Evolutionary conservation across 23 red algal genomes (phyloP).

Genomic region (Gracilaria gracilis): DNA sequence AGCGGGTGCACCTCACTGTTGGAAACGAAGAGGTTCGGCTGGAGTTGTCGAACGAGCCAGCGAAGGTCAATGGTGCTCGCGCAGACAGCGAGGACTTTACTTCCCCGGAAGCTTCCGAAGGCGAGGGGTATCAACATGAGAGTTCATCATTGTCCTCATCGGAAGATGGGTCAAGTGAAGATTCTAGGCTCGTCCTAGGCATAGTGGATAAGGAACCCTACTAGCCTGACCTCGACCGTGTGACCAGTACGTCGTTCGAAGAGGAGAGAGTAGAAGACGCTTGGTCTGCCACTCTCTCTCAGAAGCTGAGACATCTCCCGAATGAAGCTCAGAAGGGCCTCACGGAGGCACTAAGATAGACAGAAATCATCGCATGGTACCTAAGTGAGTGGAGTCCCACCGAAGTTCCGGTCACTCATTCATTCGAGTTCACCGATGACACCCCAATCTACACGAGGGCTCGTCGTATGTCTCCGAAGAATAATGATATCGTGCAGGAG

Average conservation of each 20-base stretch:
- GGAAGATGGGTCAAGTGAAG: constrained; percentile 5
- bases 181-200: constrained; percentile 13
- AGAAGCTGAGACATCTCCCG: constrained; percentile 10
- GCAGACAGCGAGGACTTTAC: constrained; percentile 49
- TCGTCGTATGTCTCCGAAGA: constrained; percentile 24
- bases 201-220: constrained; percentile 26
- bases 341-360: neutral
- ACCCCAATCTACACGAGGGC: neutral
- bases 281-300: neutral
- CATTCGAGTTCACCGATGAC: constrained; percentile 50
- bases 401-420: constrained; percentile 6
- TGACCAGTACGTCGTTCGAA: no score
- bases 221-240: constrained; percentile 26
- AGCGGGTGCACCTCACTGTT: neutral
- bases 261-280: neutral
- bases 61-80: neutral
- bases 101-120: constrained; percentile 11
- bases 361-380: constrained; percentile 14
- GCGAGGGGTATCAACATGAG: neutral
- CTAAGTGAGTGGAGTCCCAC: neutral
- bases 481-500: constrained; percentile 29
- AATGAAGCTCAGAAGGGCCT: neutral
- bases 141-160: neutral
- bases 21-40: constrained; percentile 13
- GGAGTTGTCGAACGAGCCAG: neutral